Conservation (phyloP, 2,329 filamentous ascomycete genomes). For the Pochonia chlamydosporia region DNA sequence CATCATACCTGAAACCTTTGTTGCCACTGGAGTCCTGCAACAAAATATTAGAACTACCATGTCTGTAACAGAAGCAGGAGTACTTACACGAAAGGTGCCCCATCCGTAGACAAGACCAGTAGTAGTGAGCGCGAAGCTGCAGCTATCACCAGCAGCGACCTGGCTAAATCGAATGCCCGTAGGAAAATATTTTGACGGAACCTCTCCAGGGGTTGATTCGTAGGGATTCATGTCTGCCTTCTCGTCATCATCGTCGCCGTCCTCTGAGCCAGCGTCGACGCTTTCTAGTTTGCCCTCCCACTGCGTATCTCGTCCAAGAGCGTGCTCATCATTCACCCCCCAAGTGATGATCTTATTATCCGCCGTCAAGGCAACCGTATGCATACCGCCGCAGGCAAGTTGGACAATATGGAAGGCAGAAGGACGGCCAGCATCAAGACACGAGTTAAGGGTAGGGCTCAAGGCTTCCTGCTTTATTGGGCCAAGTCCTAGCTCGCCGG, state of each 20-base stretch:
- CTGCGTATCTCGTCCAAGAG: slow-evolving; percentile 67
- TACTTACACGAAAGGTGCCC: slow-evolving; percentile 69
- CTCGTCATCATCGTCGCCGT: slow-evolving; percentile 55
- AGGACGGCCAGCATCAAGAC: too few species aligned
- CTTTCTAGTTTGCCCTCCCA: slow-evolving; percentile 61
- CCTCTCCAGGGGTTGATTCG: slow-evolving; percentile 60
- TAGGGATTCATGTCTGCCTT: slow-evolving; percentile 70
- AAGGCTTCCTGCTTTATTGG: too few species aligned
- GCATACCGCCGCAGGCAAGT: slow-evolving; percentile 77
- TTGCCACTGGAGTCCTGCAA: slow-evolving; percentile 5
- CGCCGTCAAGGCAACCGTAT: slow-evolving; percentile 67
- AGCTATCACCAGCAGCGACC: slow-evolving; percentile 67
- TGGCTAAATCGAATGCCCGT: slow-evolving; percentile 56
- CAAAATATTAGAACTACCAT: neutral
- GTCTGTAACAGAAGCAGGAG: too few species aligned
- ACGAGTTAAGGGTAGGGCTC: too few species aligned
- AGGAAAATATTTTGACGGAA: slow-evolving; percentile 54
- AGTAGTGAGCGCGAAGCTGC: slow-evolving; percentile 69
- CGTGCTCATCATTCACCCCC: slow-evolving; percentile 83
- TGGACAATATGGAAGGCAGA: slow-evolving; percentile 73
- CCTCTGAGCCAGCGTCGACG: slow-evolving; percentile 42
- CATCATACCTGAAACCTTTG: slow-evolving; percentile 48
- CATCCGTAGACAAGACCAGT: slow-evolving; percentile 78
- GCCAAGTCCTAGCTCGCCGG: too few species aligned
- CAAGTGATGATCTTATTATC: slow-evolving; percentile 80